Percentiles rank a stretch among this genome's conserved stretches.
Evolutionary conservation across 1,284 basidiomycete genomes (phyloP).

Genomic region (Irpex sp.): DNA sequence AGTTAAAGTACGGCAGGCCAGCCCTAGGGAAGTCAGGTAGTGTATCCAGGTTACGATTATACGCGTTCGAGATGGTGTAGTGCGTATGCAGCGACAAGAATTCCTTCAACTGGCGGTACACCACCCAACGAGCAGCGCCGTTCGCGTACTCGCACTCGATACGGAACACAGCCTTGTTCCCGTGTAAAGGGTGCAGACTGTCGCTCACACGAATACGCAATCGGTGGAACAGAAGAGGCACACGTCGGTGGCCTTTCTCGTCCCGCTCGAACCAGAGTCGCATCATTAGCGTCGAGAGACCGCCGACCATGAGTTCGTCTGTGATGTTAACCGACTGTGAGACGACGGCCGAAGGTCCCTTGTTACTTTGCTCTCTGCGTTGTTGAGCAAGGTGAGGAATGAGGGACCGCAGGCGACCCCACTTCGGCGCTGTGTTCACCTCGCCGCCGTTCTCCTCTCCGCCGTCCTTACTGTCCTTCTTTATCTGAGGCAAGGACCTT

Average conservation of each 20-base stretch:
- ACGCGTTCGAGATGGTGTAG: constrained; percentile 85
- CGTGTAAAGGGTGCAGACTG: constrained; percentile 78
- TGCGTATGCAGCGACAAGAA: constrained; percentile 91
- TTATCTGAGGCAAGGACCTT: constrained; percentile 43
- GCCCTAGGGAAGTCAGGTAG: constrained; percentile 93
- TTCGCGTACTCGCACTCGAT: constrained; percentile 98
- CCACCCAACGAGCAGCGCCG: constrained; percentile 92
- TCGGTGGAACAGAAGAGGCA: constrained; percentile 87
- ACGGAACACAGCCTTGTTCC: constrained; percentile 80
- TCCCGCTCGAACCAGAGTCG: constrained; percentile 91
- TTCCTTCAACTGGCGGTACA: constrained; percentile 93
- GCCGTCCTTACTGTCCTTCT: constrained; percentile 13
- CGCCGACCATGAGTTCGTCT: constrained; percentile 81
- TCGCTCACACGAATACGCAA: constrained; percentile 83
- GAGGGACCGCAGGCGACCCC: constrained; percentile 61
- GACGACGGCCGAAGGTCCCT: constrained; percentile 43
- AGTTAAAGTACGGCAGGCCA: constrained; percentile 88
- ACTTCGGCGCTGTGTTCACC: constrained; percentile 34
- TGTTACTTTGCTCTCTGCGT: constrained; percentile 21
- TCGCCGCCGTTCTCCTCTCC: constrained; percentile 2
- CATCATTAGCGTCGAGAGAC: constrained; percentile 80
- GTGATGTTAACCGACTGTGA: constrained; percentile 69
- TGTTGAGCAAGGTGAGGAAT: constrained; percentile 52
- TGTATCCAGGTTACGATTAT: constrained; percentile 64
- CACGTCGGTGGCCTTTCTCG: constrained; percentile 79